Percentiles rank a stretch among this genome's conserved stretches.
These are phyloP conservation scores for Flaveria ramosissima DNA, from an alignment of 129 eudicot genomes.

Conservation along the genomic window DNA sequence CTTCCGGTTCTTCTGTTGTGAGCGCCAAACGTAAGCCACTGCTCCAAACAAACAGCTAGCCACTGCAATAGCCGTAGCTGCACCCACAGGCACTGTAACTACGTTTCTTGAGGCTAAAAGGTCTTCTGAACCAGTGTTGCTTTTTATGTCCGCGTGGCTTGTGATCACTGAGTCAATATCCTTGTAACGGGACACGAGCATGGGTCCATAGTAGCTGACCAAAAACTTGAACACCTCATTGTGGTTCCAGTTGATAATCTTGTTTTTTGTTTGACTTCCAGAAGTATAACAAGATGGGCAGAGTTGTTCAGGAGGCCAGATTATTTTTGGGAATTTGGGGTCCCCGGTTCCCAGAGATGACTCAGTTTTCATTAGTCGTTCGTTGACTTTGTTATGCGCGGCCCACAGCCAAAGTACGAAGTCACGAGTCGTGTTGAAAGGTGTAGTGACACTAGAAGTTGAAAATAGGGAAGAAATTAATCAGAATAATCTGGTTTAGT, in stretches of 20 bases:
- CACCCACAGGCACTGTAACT: slow-evolving; percentile 73
- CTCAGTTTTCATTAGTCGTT: slow-evolving; percentile 72
- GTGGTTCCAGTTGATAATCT: slow-evolving; percentile 49
- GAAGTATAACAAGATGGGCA: slow-evolving; percentile 68
- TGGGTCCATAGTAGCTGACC: slow-evolving; percentile 66
- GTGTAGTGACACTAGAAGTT: slow-evolving; percentile 58
- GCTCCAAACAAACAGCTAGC: slow-evolving; percentile 98
- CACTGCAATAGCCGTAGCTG: slow-evolving; percentile 81
- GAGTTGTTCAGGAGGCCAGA: slow-evolving; percentile 83
- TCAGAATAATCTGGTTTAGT: not conserved
- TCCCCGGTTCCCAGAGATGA: slow-evolving; percentile 59
- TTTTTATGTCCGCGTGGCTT: not conserved
- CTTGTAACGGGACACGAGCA: slow-evolving; percentile 45
- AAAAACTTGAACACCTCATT: slow-evolving; percentile 76
- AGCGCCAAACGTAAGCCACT: slow-evolving; percentile 83
- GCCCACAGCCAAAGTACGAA: slow-evolving; percentile 87
- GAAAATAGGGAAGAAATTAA: not conserved
- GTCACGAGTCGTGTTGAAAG: slow-evolving; percentile 70
- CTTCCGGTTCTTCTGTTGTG: slow-evolving; percentile 89
- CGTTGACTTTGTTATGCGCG: slow-evolving; percentile 82
- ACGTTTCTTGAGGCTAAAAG: slow-evolving; percentile 51
- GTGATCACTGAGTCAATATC: slow-evolving; percentile 40
- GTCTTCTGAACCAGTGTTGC: slow-evolving; percentile 41
- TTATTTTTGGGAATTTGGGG: slow-evolving; percentile 73
- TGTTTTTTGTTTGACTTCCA: slow-evolving; percentile 19